Evolutionary conservation across 768 basidiomycete genomes (phyloP).

Genomic region (Podaxis sp.): DNA sequence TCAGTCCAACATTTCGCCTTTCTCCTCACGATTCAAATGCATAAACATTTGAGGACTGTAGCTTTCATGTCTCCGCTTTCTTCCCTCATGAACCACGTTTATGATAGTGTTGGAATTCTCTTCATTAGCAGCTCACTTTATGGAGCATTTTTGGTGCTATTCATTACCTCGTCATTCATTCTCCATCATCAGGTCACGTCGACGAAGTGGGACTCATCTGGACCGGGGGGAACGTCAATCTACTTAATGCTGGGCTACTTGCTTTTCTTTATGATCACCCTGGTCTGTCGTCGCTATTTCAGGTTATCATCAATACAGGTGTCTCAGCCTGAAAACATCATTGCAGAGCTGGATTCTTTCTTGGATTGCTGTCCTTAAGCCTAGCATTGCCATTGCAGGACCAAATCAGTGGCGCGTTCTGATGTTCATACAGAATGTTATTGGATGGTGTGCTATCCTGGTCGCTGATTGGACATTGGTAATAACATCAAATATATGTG

Average conservation of each 20-base stretch:
- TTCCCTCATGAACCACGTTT: background rate
- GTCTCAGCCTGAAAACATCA: background rate
- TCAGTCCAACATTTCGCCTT: background rate
- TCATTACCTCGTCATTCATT: background rate
- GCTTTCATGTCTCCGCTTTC: background rate
- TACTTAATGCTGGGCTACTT: conserved; percentile 4
- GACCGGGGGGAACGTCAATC: background rate
- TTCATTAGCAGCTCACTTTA: conserved; percentile 3
- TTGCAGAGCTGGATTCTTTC: conserved; percentile 2
- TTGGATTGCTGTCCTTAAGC: background rate
- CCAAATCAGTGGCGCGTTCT: background rate
- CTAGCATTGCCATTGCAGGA: background rate
- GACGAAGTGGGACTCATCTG: background rate
- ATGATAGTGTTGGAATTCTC: background rate
- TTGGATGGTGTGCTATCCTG: background rate
- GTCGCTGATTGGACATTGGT: conserved; percentile 1
- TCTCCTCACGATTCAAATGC: background rate
- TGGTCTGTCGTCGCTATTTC: background rate
- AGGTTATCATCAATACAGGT: background rate
- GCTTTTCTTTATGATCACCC: background rate
- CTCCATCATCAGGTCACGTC: conserved; percentile 1
- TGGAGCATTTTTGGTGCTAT: conserved; percentile 1
- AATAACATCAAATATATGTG: too few species aligned
- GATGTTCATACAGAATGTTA: background rate
- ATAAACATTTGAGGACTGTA: background rate